phyloP scores from a whole-genome alignment of 495 filamentous ascomycete species.

The Penicillium cosmopolitanum region DNA sequence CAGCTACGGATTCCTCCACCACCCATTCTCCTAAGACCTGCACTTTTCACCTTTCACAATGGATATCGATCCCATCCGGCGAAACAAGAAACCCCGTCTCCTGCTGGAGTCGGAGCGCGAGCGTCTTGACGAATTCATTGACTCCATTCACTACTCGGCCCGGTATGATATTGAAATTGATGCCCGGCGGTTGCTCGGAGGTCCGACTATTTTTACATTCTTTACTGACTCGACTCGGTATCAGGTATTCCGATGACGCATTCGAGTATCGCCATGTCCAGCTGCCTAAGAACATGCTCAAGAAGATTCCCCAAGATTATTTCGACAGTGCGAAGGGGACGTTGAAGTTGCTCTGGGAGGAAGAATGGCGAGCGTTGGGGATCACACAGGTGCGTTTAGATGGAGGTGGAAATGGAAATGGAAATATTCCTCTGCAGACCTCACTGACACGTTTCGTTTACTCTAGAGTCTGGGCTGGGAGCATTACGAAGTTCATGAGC shows the following conservation, averaged over 20 bases:
- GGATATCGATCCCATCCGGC: conserved; percentile 79
- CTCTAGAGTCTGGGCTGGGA: conserved; percentile 93
- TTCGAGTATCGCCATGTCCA: conserved; percentile 96
- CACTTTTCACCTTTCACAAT: conserved; percentile 31
- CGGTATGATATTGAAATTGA: conserved; percentile 57
- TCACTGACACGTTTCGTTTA: not conserved
- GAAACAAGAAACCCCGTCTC: conserved; percentile 82
- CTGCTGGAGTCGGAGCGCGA: conserved; percentile 80
- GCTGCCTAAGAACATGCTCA: conserved; percentile 96
- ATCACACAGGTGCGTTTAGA: conserved; percentile 79
- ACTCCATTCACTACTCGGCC: conserved; percentile 92
- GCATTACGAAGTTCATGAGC: conserved; percentile 98
- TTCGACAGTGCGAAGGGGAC: conserved; percentile 90
- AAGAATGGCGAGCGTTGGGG: conserved; percentile 94
- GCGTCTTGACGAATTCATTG: conserved; percentile 86
- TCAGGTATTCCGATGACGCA: conserved; percentile 83
- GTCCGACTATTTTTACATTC: too few species aligned
- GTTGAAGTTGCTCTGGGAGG: conserved; percentile 95
- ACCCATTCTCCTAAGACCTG: not conserved
- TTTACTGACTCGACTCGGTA: conserved; percentile 3
- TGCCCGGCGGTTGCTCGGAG: too few species aligned
- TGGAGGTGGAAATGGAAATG: not conserved
- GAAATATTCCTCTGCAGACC: not conserved
- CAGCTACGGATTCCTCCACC: conserved; percentile 3
- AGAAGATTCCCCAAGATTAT: conserved; percentile 93